Base-by-base conservation (phyloP, 371 early-diverging fungal genomes). In the Mucor indicus region DNA sequence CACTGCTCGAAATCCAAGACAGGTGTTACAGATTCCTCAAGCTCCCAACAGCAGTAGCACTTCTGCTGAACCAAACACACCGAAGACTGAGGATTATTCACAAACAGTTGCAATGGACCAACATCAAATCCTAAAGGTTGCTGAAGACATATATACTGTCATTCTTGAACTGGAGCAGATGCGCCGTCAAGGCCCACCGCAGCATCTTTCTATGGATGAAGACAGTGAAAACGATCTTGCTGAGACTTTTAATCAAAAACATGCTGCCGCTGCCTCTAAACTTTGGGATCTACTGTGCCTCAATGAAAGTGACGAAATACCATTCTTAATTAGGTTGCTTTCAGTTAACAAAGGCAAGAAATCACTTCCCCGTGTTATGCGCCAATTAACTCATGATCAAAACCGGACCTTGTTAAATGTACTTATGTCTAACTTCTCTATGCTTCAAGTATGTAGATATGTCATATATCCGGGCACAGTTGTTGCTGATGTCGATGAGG, bases 1-100 rank as follows among this genome's bases (percentile, higher is more conserved):
- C 50, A 91, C 96, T 12, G 87, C 87, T 19, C 80, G 89, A 42
- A 92, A 91, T 58, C 96, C 96, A 8, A 86, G 89, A 40, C 90
- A 92, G 62, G 71, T 86, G n/a, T 69, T 96, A 57, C 90, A 93
- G 63, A 87, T 32, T 3, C 31, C 37, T 43, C 33, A 4, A 21
- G 16, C n/a, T 2, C n/a, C n/a, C 27, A n/a, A 1, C 42, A 30
- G 30, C 25, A 16, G n/a, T 13, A 27, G 15, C 17, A 13, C 27
- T 10, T 15, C 38, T 10, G 38, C 38, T 38, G 31, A 30, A 16
- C n/a, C 43, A 1, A 17, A 37, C 23, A 15, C 37, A 10, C 5
- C 44, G 1, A 43, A 30, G 9, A 20, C 44, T 15, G 39, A n/a
- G n/a, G n/a, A n/a, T n/a, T n/a, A n/a, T n/a, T n/a, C n/a, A n/a